Base-by-base conservation (phyloP, 805 yeast species). In the Myxozyma kluyveri region DNA sequence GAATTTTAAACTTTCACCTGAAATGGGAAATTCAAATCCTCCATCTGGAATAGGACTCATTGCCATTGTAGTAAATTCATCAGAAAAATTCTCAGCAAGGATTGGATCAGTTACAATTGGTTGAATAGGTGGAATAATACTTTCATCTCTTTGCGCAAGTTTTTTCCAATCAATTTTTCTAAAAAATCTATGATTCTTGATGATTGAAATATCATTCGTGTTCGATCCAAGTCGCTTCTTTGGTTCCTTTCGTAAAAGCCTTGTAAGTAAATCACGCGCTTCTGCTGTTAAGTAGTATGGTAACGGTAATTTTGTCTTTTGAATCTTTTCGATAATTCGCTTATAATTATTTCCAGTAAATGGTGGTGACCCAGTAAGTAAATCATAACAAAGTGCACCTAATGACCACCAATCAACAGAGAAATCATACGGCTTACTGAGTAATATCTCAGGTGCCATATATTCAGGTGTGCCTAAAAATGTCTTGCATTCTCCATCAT, bases 391-490 rank as follows among this genome's bases (percentile, higher is more conserved):
- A 4, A 88, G 83, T 42, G 95, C 85, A 0, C 96, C 96, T 31
- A 89, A 70, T 0, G 96, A 87, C 88, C 96, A 88, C 86, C 95
- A 88, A 67, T 88, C 96, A 44, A 89, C 93, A 29, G 81, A 76
- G 48, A 80, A 83, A 61, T 84, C 88, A 67, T 88, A 89, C 17
- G 81, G 79, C 60, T 82, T 78, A 21, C 95, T 96, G 52, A 77
- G 79, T 24, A 88, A 72, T 29, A 89, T 84, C 66, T 88, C 96
- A 2, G 96, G 96, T 0, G 96, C 96, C 82, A 88, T 85, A 62
- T 85, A 85, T 64, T 85, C 88, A 0, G 89, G 87, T 0, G 93
- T 85, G 1, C 93, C 93, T 46, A 82, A 79, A 59, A 85, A 68
- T 10, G 86, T 78, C 33, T 70, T 77, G 64, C 82, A 79, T 54